Base-by-base conservation (phyloP, 805 yeast genomes). In the Candida sithepensis region DNA sequence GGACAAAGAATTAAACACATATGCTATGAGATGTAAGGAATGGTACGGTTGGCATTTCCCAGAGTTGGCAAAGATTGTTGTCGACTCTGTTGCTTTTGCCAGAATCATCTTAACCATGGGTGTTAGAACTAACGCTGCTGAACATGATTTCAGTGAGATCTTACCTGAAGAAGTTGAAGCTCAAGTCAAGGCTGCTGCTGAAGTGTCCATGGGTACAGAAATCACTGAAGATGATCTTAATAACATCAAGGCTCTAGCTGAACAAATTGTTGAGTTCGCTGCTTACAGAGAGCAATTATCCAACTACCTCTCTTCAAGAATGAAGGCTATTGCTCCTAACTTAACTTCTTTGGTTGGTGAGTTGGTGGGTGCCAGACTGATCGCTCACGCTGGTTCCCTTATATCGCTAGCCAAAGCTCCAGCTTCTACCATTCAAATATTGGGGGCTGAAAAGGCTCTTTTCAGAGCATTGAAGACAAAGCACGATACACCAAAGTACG, bases 41-140 rank as follows among this genome's bases (percentile, higher is more conserved):
- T 94, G 99, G 99, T 94, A 94, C 74, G 99, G 99, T 57, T 94
- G 99, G 99, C 99, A 94, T 72, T 94, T 94, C 84, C 99, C 99
- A 36, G 99, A 94, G 72, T 82, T 94, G 82, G 97, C 97, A 63
- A 94, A 94, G 79, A 89, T 92, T 69, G 87, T 94, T 60, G 83
- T 85, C 58, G 99, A 92, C 73, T 91, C 96, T 57, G 92, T 88
- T 60, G 97, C 97, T 41, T 92, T 83, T 70, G 98, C 98, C 52
- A 85, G 95, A 75, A 87, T 90, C 59, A 88, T 94, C 65, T 79
- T 90, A 71, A 77, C 84, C 60, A 90, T 94, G 97, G 98, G 98
- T 59, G 73, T 88, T 60, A 83, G 99, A 76, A 78, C 96, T 46
- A 89, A 88, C 63, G 96, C 96, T 59, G 73, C 88, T 42, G 92